phyloP scores from a whole-genome alignment of 148 eudicot genomes.

The Nyssa sinensis region DNA sequence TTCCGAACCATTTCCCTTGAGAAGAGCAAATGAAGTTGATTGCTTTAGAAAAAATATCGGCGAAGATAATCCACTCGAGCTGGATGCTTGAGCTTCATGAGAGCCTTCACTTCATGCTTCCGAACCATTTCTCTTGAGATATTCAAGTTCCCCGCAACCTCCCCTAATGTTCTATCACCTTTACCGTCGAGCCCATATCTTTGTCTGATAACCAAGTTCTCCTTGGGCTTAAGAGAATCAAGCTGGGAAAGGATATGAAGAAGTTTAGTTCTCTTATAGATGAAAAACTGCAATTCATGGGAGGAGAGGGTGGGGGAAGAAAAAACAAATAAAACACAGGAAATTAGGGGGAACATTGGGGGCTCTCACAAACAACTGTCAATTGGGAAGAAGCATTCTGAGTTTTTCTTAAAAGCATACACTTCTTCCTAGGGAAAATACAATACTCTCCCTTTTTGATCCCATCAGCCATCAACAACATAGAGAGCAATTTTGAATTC shows the following conservation, averaged over 20 bases:
- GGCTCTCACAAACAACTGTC: not conserved
- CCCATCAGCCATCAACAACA: too few relatives aligned
- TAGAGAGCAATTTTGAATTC: too few relatives aligned
- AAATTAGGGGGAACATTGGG: not conserved
- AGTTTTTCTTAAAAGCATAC: too few relatives aligned
- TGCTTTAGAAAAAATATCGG: constrained; percentile 46
- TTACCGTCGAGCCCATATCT: constrained; percentile 96
- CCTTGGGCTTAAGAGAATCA: constrained; percentile 95
- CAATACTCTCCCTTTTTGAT: too few relatives aligned
- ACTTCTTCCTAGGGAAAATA: too few relatives aligned
- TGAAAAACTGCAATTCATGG: not conserved
- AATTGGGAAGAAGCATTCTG: not conserved
- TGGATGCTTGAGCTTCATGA: constrained; percentile 96
- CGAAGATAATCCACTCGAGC: constrained; percentile 82
- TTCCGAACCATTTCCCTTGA: constrained; percentile 89
- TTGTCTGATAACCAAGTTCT: constrained; percentile 92
- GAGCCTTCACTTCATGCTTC: constrained; percentile 90
- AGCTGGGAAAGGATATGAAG: constrained; percentile 47
- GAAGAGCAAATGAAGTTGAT: not conserved
- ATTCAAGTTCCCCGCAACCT: constrained; percentile 85
- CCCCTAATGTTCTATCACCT: constrained; percentile 88
- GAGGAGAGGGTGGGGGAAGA: too few relatives aligned
- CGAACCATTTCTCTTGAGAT: constrained; percentile 97
- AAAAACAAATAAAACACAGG: not conserved
- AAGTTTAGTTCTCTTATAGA: not conserved